Conservation (phyloP, 2,329 filamentous ascomycete genomes). For the Epichloe glyceriae region DNA sequence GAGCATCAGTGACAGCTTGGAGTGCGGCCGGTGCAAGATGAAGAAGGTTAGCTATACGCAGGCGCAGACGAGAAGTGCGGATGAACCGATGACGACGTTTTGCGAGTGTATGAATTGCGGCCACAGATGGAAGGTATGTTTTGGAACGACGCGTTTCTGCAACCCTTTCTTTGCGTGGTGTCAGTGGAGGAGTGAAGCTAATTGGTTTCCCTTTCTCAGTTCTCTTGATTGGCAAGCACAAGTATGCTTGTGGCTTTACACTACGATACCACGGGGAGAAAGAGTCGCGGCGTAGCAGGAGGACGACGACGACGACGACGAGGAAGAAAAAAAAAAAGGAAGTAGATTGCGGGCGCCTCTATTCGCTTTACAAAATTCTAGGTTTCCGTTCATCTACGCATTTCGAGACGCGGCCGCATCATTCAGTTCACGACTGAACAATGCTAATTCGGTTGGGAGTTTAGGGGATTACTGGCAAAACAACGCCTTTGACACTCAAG, state of each 20-base stretch:
- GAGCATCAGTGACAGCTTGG: constrained; percentile 75
- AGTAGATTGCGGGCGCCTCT: not conserved
- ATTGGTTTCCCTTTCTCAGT: not conserved
- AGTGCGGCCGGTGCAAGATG: constrained; percentile 85
- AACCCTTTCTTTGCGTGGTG: too few species aligned
- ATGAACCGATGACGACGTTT: constrained; percentile 81
- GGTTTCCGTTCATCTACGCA: not conserved
- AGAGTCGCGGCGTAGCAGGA: not conserved
- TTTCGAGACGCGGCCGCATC: too few species aligned
- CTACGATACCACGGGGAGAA: not conserved
- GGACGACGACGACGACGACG: not conserved
- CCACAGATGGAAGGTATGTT: constrained; percentile 57
- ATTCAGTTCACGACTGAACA: too few species aligned
- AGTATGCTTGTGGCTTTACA: not conserved
- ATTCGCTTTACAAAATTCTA: not conserved
- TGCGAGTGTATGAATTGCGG: constrained; percentile 60
- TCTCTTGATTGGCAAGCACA: not conserved
- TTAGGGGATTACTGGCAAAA: not conserved
- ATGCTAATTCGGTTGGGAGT: too few species aligned
- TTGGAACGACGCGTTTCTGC: not conserved
- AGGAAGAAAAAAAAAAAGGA: accelerated
- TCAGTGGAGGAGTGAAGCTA: not conserved
- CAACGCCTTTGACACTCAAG: not conserved
- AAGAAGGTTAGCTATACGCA: constrained; percentile 93
- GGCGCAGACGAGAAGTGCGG: constrained; percentile 87